These are phyloP conservation scores for Coemansia sp. DNA, from an alignment of 192 early-diverging fungal genomes.

Conservation along the genomic window DNA sequence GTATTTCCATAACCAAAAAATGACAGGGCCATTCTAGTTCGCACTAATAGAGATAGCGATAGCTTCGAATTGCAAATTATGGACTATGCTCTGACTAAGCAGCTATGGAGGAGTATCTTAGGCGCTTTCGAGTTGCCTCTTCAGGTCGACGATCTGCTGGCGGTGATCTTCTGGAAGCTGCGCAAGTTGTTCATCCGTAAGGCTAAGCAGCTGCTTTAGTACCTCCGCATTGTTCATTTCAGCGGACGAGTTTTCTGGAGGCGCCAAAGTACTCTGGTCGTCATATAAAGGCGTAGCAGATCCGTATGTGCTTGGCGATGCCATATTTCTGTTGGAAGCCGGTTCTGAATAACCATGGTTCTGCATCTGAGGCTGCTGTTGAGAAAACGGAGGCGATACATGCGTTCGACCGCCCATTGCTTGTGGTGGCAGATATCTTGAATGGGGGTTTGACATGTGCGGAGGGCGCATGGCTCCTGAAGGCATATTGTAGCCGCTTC, in stretches of 20 bases:
- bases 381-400: neutral
- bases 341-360: neutral
- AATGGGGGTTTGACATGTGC: slow-evolving; percentile 3
- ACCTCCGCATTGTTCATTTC: slow-evolving; percentile 61
- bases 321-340: neutral
- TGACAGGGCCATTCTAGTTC: no score
- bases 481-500: neutral
- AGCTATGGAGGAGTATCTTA: neutral
- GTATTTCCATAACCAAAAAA: no score
- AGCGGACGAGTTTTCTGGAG: slow-evolving; percentile 50
- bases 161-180: slow-evolving; percentile 78
- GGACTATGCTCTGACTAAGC: neutral
- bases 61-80: neutral
- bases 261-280: slow-evolving; percentile 12
- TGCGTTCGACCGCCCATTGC: neutral
- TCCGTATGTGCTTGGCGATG: neutral
- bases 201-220: slow-evolving; percentile 76
- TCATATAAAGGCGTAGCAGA: neutral
- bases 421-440: neutral
- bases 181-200: slow-evolving; percentile 82
- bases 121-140: slow-evolving; percentile 21
- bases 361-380: neutral
- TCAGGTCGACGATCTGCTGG: slow-evolving; percentile 69
- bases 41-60: no score
- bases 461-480: neutral